Evolutionary conservation across 805 yeast species (phyloP).

Genomic region (Wickerhamiella australiensis): DNA sequence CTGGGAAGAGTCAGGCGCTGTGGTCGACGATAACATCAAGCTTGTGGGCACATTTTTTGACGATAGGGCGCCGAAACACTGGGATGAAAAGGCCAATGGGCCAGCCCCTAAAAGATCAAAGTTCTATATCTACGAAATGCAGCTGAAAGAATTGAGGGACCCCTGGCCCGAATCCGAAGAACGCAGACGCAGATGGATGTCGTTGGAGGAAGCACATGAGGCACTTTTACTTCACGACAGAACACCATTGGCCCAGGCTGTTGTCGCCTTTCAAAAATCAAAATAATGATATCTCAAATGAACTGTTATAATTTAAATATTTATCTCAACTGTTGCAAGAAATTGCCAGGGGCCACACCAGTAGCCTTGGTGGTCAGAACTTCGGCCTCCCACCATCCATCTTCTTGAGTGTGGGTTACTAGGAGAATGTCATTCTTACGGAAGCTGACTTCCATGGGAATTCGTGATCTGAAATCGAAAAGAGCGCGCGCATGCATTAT

Average conservation of each 20-base stretch:
- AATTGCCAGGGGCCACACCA: slow-evolving; percentile 59
- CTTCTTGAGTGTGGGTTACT: slow-evolving; percentile 47
- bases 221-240: slow-evolving; percentile 26
- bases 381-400: slow-evolving; percentile 69
- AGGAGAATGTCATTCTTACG: slow-evolving; percentile 44
- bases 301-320: slow-evolving; percentile 1
- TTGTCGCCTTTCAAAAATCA: slow-evolving; percentile 13
- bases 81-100: slow-evolving; percentile 27
- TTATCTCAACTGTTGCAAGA: slow-evolving; percentile 20
- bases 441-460: slow-evolving; percentile 50
- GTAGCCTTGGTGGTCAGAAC: slow-evolving; percentile 30
- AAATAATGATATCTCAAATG: neutral
- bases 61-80: slow-evolving; percentile 37
- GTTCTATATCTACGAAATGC: slow-evolving; percentile 77
- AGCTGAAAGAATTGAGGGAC: slow-evolving; percentile 40
- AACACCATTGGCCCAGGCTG: slow-evolving; percentile 26
- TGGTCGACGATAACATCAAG: slow-evolving; percentile 41
- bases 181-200: slow-evolving; percentile 65
- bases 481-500: slow-evolving; percentile 42
- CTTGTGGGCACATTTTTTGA: slow-evolving; percentile 61
- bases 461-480: slow-evolving; percentile 47
- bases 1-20: slow-evolving; percentile 96
- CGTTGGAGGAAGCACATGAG: slow-evolving; percentile 24
- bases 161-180: slow-evolving; percentile 64
- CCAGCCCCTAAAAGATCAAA: slow-evolving; percentile 61